A percentile compares a stretch with the other conserved stretches of the same genome.
Evolutionary conservation across 2,329 filamentous ascomycete genomes (phyloP).

Genomic region (Fusarium algeriense): DNA sequence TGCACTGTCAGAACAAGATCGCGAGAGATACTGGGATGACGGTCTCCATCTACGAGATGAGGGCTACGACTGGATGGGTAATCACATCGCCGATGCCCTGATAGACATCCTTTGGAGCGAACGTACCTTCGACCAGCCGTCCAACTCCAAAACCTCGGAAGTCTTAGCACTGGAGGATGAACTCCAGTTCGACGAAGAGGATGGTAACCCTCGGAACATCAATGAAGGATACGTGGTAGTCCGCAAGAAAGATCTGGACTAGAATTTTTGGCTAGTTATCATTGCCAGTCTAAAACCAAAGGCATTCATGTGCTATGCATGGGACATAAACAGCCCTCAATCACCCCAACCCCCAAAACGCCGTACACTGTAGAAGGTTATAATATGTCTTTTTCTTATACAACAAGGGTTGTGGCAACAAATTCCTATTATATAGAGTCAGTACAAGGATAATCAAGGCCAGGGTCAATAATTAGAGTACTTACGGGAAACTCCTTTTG

Average conservation of each 20-base stretch:
- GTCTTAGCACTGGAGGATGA: slow-evolving; percentile 10
- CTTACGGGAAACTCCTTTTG: slow-evolving; percentile 81
- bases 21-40: slow-evolving; percentile 69
- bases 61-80: slow-evolving; percentile 74
- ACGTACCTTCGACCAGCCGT: slow-evolving; percentile 39
- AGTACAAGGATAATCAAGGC: slow-evolving; percentile 4
- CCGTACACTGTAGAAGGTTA: slow-evolving; percentile 39
- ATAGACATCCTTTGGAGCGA: slow-evolving; percentile 59
- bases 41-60: slow-evolving; percentile 67
- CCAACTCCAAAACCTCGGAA: slow-evolving; percentile 3
- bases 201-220: slow-evolving; percentile 59
- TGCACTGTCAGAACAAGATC: slow-evolving; percentile 59
- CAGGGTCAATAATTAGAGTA: slow-evolving; percentile 11
- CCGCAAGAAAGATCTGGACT: slow-evolving; percentile 64
- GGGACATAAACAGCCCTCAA: slow-evolving; percentile 30
- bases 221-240: slow-evolving; percentile 68
- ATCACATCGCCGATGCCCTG: slow-evolving; percentile 65
- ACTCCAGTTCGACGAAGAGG: slow-evolving; percentile 63
- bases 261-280: slow-evolving; percentile 34
- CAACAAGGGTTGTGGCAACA: slow-evolving; percentile 65
- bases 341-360: slow-evolving; percentile 40
- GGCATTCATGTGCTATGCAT: slow-evolving; percentile 36
- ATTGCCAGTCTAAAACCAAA: slow-evolving; percentile 34
- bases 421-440: slow-evolving; percentile 60
- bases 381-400: slow-evolving; percentile 37